Evolutionary conservation across 1,284 basidiomycete genomes (phyloP), one percentile per base, ranked within the genome.

Genomic region (Ganoderma resinaceum): DNA sequence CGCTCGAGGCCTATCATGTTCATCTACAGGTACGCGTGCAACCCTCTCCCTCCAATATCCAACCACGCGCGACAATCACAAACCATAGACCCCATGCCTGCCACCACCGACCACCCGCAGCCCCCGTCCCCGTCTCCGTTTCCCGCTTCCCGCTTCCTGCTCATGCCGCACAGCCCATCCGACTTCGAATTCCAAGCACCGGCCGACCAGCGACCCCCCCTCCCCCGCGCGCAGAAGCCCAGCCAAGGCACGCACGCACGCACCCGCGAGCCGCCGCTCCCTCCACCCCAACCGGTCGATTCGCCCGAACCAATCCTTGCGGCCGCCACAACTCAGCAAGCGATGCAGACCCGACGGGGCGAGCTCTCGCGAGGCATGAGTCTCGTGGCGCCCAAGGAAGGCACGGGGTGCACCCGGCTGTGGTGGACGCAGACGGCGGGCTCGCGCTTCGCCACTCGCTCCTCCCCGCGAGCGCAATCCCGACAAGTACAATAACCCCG

Each of bases 221-320:
- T 7, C 42, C 42, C 9, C 18, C 14, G 40, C 18, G 9, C 7
- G n/a, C 46, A 14, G 14, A 53, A 53, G 4, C 52, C 26, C 31
- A 33, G 14, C 29, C 52, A 31, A n/a, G n/a, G n/a, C n/a, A n/a
- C n/a, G n/a, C n/a, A n/a, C n/a, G n/a, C n/a, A n/a, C n/a, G n/a
- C 29, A 14, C 20, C 38, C 26, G 33, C 43, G 38, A 20, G 60
- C 40, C 60, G 14, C 60, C 60, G 26, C 43, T 61, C 31, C 60
- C 5, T 58, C 55, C 55, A 58, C 55, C 55, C 33, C 55, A 58
- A 23, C 55, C 55, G 43, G 38, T 43, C 38, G 43, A 66, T 59
- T 72, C 37, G 70, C 74, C 75, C 74, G 70, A 66, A 74, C 74
- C 75, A 76, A 75, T 76, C 75, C 75, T 76, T 76, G 75, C 75